Evolutionary conservation across 2,329 filamentous ascomycete species (phyloP).

Genomic region (Hypoxylon sp.): DNA sequence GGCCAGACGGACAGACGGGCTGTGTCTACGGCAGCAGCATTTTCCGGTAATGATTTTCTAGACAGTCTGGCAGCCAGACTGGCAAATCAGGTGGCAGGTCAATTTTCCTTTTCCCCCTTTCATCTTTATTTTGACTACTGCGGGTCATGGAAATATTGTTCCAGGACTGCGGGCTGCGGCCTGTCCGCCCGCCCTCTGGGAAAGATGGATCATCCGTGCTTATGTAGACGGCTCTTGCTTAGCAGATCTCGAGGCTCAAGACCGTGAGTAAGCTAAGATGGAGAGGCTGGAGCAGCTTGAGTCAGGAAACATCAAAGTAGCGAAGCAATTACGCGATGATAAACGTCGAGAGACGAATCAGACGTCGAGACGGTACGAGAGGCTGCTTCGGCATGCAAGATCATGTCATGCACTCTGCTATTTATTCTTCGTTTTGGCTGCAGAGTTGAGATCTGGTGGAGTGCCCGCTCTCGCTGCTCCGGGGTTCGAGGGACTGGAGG

Average conservation of each 20-base stretch:
- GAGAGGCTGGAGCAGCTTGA: background rate
- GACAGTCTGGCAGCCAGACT: too few species aligned
- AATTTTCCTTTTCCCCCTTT: too few species aligned
- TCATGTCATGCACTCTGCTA: slow-evolving; percentile 22
- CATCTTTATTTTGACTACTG: slow-evolving; percentile 7
- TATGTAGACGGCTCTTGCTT: slow-evolving; percentile 1
- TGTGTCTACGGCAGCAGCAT: background rate
- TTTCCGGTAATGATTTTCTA: too few species aligned
- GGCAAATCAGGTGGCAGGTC: too few species aligned
- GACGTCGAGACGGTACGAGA: slow-evolving; percentile 1
- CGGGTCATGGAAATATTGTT: slow-evolving; percentile 28
- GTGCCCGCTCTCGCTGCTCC: background rate
- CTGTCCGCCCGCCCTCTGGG: slow-evolving; percentile 6
- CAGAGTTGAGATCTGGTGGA: slow-evolving; percentile 28
- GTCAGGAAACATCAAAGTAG: background rate
- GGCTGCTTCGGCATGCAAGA: slow-evolving; percentile 23
- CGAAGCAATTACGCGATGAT: background rate
- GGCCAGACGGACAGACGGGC: background rate
- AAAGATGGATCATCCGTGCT: slow-evolving; percentile 1
- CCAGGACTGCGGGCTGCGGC: slow-evolving; percentile 1
- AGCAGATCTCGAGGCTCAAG: slow-evolving; percentile 19
- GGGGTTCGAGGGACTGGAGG: too few species aligned
- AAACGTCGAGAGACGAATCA: background rate
- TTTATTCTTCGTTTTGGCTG: background rate
- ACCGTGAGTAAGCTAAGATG: background rate